phyloP scores from a whole-genome alignment of 192 early-diverging fungal genomes.

The Chytriomyces sp. region DNA sequence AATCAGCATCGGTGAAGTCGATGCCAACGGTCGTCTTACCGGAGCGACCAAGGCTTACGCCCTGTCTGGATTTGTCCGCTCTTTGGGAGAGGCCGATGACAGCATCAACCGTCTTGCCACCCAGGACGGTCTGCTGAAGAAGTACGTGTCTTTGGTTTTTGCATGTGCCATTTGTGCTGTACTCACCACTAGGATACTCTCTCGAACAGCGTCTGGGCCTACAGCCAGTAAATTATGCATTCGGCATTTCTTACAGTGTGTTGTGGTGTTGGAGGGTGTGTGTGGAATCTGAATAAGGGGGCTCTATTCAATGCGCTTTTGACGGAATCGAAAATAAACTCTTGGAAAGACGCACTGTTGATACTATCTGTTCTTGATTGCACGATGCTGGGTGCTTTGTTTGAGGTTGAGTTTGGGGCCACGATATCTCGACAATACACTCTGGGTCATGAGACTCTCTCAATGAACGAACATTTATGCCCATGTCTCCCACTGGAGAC shows the following conservation, averaged over 20 bases:
- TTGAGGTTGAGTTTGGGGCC: no score
- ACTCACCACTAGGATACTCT: slow-evolving; percentile 10
- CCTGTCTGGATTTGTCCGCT: slow-evolving; percentile 90
- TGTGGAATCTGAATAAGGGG: neutral
- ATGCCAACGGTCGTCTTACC: slow-evolving; percentile 78
- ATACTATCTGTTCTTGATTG: no score
- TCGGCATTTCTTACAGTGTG: neutral
- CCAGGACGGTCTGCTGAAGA: slow-evolving; percentile 69
- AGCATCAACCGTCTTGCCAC: slow-evolving; percentile 92
- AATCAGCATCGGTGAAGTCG: slow-evolving; percentile 94
- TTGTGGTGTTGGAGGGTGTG: neutral
- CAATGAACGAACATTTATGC: no score
- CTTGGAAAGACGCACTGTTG: no score
- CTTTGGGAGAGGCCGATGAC: slow-evolving; percentile 92
- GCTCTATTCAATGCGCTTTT: neutral
- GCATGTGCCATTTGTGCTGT: neutral
- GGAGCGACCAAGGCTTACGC: slow-evolving; percentile 85
- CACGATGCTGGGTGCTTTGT: no score
- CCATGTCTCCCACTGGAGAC: no score
- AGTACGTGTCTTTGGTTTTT: slow-evolving; percentile 42
- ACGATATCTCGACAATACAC: no score
- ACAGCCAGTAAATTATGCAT: slow-evolving; percentile 42
- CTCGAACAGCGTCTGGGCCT: slow-evolving; percentile 42
- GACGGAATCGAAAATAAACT: neutral
- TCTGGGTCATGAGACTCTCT: no score